These are phyloP conservation scores for Serendipita sp. DNA, from an alignment of 768 basidiomycete genomes.

Conservation along the genomic window DNA sequence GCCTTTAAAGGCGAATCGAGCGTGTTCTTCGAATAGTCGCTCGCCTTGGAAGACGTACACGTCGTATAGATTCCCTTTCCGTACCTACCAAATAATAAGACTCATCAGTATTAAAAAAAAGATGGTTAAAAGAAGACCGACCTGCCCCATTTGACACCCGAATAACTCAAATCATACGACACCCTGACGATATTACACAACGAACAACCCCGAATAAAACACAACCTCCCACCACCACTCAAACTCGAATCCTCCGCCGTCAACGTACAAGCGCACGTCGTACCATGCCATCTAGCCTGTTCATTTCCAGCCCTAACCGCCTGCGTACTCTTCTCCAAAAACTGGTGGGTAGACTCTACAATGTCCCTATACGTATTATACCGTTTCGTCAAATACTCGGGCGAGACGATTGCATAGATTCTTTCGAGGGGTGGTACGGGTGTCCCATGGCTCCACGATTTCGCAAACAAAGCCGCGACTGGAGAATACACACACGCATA, in stretches of 20 bases:
- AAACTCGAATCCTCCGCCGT: constrained; percentile 32
- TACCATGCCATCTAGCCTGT: constrained; percentile 63
- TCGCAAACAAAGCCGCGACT: constrained; percentile 53
- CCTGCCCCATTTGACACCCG: constrained; percentile 68
- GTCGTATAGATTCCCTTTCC: constrained; percentile 60
- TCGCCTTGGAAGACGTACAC: constrained; percentile 50
- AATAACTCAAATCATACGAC: constrained; percentile 45
- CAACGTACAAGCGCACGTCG: constrained; percentile 45
- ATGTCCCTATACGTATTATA: not conserved
- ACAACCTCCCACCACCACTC: constrained; percentile 27
- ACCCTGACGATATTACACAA: constrained; percentile 48
- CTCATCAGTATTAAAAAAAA: too few species aligned
- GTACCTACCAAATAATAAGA: constrained; percentile 26
- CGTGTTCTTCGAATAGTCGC: constrained; percentile 52
- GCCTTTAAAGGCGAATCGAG: constrained; percentile 41
- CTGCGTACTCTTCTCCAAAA: constrained; percentile 21
- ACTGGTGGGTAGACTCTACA: constrained; percentile 44
- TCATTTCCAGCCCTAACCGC: constrained; percentile 52
- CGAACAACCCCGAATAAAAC: constrained; percentile 38
- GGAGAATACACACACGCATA: not conserved
- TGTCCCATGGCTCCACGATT: constrained; percentile 50
- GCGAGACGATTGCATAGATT: constrained; percentile 46
- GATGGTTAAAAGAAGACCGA: constrained; percentile 14
- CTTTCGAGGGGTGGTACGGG: constrained; percentile 39
- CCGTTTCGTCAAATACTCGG: constrained; percentile 16